Conservation (phyloP, 768 basidiomycete genomes). For the Psilocybe subaeruginosa region DNA sequence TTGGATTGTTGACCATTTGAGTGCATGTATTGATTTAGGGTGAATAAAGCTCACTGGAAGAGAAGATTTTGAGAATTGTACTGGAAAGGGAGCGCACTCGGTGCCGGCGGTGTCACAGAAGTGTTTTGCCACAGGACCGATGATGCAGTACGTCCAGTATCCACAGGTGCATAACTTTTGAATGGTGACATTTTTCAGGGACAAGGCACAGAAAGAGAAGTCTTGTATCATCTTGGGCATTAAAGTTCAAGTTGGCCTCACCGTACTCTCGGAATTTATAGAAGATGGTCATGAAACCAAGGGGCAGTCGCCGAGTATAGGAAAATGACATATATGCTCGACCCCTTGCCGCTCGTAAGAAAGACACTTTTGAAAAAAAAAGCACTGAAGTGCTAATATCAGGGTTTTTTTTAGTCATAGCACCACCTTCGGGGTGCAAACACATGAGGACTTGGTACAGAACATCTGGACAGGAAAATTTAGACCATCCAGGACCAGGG, state of each 20-base stretch:
- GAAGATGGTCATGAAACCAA: neutral
- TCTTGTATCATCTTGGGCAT: neutral
- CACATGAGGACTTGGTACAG: too few relatives aligned
- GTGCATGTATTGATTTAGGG: too few relatives aligned
- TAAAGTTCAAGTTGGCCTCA: neutral
- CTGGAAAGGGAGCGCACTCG: neutral
- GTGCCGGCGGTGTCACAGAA: neutral
- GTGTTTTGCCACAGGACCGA: neutral
- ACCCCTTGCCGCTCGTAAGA: too few relatives aligned
- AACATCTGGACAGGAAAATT: too few relatives aligned
- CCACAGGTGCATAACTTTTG: neutral
- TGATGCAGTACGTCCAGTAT: neutral
- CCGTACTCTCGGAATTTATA: neutral
- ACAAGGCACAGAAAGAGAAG: slow-evolving; percentile 6
- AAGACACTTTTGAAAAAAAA: neutral
- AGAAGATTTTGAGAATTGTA: too few relatives aligned
- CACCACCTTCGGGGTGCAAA: neutral
- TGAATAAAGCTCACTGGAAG: too few relatives aligned
- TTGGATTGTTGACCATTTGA: too few relatives aligned
- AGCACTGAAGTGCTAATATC: neutral
- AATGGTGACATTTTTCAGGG: slow-evolving; percentile 2
- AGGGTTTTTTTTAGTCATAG: neutral
- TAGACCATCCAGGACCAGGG: too few relatives aligned
- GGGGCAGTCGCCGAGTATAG: neutral
- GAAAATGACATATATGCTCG: neutral